Conservation (phyloP, 331 rosid species). For the Quercus tomentella region DNA sequence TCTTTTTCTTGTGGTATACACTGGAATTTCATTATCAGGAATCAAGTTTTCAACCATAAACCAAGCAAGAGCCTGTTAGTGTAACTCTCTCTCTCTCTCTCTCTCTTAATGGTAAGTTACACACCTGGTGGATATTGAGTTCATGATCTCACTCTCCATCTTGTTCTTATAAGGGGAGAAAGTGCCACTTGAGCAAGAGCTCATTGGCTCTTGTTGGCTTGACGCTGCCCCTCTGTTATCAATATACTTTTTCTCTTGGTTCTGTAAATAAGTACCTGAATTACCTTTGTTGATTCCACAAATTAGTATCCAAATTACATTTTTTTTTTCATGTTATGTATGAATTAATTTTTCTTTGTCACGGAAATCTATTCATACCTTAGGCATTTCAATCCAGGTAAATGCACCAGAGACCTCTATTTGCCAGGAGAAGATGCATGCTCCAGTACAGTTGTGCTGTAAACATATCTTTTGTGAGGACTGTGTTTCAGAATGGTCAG, state of each 20-base stretch:
- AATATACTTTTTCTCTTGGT: not conserved
- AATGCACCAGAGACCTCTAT: constrained; percentile 78
- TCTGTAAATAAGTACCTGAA: not conserved
- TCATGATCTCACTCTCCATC: too few species aligned
- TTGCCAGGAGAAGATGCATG: constrained; percentile 92
- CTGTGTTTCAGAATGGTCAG: constrained; percentile 95
- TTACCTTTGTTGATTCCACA: not conserved
- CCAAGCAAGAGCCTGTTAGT: not conserved
- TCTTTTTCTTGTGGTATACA: not conserved
- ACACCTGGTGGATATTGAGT: too few species aligned
- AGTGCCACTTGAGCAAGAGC: too few species aligned
- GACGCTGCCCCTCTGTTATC: not conserved
- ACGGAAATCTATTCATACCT: not conserved
- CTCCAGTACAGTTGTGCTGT: constrained; percentile 78
- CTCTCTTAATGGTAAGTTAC: too few species aligned
- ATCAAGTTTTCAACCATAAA: not conserved
- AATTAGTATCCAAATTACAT: not conserved
- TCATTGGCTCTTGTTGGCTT: not conserved
- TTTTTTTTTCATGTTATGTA: not conserved
- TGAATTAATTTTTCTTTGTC: not conserved
- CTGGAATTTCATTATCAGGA: not conserved
- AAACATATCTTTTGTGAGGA: constrained; percentile 95
- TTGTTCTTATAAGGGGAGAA: too few species aligned
- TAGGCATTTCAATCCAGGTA: constrained; percentile 53
- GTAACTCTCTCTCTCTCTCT: not conserved